Percentiles rank a stretch among this genome's conserved stretches.
These are phyloP conservation scores for Zychaea mexicana DNA, from an alignment of 371 early-diverging fungal genomes.

Conservation along the genomic window DNA sequence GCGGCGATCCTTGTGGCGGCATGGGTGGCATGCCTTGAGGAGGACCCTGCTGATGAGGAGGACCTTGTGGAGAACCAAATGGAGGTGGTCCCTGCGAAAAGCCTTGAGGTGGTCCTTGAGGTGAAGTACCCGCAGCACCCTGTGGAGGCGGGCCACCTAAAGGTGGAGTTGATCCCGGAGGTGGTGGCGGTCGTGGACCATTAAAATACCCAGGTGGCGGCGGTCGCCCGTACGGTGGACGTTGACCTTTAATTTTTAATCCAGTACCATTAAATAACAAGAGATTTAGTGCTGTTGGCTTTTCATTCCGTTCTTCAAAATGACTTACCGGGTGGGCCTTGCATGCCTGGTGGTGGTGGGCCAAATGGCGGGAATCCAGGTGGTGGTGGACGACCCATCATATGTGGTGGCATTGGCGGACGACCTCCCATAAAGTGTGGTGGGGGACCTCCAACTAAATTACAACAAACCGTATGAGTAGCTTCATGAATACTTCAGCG, in stretches of 20 bases:
- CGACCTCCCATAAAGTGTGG: slow-evolving; percentile 43
- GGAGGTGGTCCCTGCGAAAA: neutral
- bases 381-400: slow-evolving; percentile 48
- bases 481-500: no score
- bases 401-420: slow-evolving; percentile 45
- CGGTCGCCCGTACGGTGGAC: slow-evolving; percentile 10
- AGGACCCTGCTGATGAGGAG: neutral
- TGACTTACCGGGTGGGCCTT: slow-evolving; percentile 19
- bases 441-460: slow-evolving; percentile 25
- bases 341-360: slow-evolving; percentile 53
- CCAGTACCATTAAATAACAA: neutral
- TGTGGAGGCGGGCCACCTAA: slow-evolving; percentile 4
- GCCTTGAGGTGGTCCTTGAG: neutral
- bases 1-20: neutral
- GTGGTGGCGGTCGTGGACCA: neutral
- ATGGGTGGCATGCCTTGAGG: neutral
- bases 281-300: neutral
- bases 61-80: neutral
- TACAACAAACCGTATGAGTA: no score
- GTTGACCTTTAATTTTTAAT: slow-evolving; percentile 8
- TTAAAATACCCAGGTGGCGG: slow-evolving; percentile 19
- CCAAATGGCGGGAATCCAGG: slow-evolving; percentile 45
- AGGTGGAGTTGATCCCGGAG: neutral
- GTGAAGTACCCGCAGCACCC: slow-evolving; percentile 3
- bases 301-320: neutral